phyloP scores from a whole-genome alignment of 2,329 filamentous ascomycete genomes.

The Penicillium sp. region DNA sequence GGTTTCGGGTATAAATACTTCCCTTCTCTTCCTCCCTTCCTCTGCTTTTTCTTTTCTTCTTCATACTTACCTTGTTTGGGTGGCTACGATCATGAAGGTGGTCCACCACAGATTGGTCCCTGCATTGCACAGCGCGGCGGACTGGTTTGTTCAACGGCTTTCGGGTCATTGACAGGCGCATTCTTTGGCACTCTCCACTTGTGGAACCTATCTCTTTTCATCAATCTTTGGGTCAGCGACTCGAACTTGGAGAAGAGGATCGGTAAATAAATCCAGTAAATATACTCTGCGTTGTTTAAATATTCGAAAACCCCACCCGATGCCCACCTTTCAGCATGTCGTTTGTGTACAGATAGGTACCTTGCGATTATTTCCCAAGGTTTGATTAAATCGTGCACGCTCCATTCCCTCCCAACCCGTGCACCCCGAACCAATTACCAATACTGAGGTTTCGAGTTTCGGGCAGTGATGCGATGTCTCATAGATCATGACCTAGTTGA shows the following conservation, averaged over 20 bases:
- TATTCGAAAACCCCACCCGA: too few species aligned
- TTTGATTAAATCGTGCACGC: too few species aligned
- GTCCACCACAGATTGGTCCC: slow-evolving; percentile 49
- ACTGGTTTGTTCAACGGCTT: slow-evolving; percentile 50
- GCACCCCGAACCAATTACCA: too few species aligned
- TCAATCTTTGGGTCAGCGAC: slow-evolving; percentile 32
- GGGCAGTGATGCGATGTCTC: too few species aligned
- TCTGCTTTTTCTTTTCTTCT: slow-evolving; percentile 44
- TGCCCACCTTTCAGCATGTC: too few species aligned
- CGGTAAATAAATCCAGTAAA: too few species aligned
- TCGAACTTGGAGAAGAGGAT: slow-evolving; percentile 36
- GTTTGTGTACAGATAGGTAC: too few species aligned
- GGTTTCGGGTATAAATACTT: slow-evolving; percentile 31
- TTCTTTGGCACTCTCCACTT: slow-evolving; percentile 39
- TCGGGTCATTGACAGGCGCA: slow-evolving; percentile 42
- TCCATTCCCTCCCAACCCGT: too few species aligned
- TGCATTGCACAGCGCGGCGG: slow-evolving; percentile 60
- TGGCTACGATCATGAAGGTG: slow-evolving; percentile 49
- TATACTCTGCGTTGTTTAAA: too few species aligned
- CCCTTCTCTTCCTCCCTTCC: slow-evolving; percentile 20
- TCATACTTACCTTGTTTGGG: slow-evolving; percentile 55
- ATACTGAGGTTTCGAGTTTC: too few species aligned
- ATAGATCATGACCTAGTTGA: too few species aligned
- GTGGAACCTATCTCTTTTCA: slow-evolving; percentile 34
- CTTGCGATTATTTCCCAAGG: too few species aligned